A percentile compares a stretch with the other conserved stretches of the same genome.
Conservation (phyloP, 2,329 filamentous ascomycete genomes). For the Domatiomyces globalis region DNA sequence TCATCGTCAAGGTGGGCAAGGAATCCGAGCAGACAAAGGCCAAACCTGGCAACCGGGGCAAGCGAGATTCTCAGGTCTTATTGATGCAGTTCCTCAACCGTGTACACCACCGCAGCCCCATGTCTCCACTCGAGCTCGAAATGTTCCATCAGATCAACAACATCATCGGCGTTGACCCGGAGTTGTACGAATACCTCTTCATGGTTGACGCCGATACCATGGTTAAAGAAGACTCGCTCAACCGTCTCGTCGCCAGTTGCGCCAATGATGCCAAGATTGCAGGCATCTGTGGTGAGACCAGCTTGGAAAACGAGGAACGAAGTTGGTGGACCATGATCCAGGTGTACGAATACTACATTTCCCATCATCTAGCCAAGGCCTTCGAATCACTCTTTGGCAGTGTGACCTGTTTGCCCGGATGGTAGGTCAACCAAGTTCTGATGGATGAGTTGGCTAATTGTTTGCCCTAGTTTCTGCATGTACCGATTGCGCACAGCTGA, state of each 20-base stretch:
- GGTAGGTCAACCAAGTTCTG: conserved; percentile 46
- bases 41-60: conserved; percentile 94
- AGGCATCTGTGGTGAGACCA: conserved; percentile 94
- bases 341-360: conserved; percentile 99
- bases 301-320: conserved; percentile 83
- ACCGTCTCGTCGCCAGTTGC: conserved; percentile 81
- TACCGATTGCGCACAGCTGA: conserved; percentile 90
- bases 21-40: conserved; percentile 81
- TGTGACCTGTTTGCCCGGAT: conserved; percentile 96
- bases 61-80: conserved; percentile 92
- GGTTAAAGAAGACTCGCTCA: conserved; percentile 82
- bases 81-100: conserved; percentile 97
- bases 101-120: conserved; percentile 82
- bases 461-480: conserved; percentile 77
- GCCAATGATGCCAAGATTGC: conserved; percentile 91
- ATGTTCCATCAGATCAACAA: conserved; percentile 99
- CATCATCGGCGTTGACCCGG: conserved; percentile 92
- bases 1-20: conserved; percentile 93
- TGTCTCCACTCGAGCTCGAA: conserved; percentile 91
- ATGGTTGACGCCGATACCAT: conserved; percentile 98
- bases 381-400: conserved; percentile 97
- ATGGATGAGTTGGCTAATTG: background rate
- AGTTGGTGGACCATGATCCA: conserved; percentile 99
- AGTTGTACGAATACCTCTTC: conserved; percentile 90
- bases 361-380: conserved; percentile 88